phyloP scores from a whole-genome alignment of 805 yeast genomes.

The Metschnikowia gelsemii region DNA sequence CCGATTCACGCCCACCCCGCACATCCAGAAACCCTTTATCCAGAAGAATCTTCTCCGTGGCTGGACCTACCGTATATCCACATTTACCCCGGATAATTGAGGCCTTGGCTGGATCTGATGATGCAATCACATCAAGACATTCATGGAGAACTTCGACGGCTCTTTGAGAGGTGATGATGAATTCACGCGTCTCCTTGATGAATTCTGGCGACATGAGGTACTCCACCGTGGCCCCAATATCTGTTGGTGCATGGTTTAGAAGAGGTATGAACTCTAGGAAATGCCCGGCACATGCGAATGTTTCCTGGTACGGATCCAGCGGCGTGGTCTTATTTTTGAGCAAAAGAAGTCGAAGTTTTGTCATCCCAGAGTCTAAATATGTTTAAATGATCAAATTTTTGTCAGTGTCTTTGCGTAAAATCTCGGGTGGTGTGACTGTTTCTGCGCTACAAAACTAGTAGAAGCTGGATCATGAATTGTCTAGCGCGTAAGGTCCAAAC shows the following conservation, averaged over 20 bases:
- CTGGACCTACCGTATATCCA: conserved; percentile 89
- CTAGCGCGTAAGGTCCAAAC: conserved; percentile 5
- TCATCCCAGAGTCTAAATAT: no score
- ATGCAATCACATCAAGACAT: conserved; percentile 32
- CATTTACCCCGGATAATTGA: conserved; percentile 44
- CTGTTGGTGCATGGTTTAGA: conserved; percentile 60
- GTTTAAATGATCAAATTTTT: no score
- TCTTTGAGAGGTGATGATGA: conserved; percentile 85
- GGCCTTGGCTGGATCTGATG: conserved; percentile 14
- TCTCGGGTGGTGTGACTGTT: no score
- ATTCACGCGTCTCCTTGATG: conserved; percentile 41
- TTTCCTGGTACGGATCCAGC: conserved; percentile 59
- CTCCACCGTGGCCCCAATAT: conserved; percentile 43
- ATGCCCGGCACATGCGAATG: conserved; percentile 37
- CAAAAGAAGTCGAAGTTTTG: conserved; percentile 39
- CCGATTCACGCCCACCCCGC: conserved; percentile 73
- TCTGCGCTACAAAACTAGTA: no score
- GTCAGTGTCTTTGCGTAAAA: no score
- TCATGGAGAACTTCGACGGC: conserved; percentile 78
- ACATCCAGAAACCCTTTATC: conserved; percentile 66
- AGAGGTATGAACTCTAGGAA: conserved; percentile 67
- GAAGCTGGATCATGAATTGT: no score
- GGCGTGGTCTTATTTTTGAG: conserved; percentile 74
- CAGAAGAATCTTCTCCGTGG: conserved; percentile 61
- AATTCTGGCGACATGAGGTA: conserved; percentile 47